A percentile compares a stretch with the other conserved stretches of the same genome.
Conservation (phyloP, 192 early-diverging fungal species). For the Backusella tarrabulga region DNA sequence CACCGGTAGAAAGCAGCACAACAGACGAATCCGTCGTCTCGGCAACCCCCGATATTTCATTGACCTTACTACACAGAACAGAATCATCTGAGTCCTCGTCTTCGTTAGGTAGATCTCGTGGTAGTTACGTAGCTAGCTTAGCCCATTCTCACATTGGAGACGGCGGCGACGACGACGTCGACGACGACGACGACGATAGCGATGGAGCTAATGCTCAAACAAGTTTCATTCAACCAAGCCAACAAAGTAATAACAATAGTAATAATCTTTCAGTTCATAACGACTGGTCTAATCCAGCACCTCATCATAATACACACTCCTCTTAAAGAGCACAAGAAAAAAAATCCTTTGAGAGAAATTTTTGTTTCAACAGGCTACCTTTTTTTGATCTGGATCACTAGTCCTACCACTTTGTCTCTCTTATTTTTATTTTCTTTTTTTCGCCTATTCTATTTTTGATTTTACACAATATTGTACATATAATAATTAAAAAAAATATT, state of each 20-base stretch:
- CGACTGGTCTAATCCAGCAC: conserved; percentile 18
- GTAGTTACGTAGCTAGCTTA: conserved; percentile 1
- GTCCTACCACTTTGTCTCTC: neutral
- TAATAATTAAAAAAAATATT: neutral
- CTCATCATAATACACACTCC: conserved; percentile 13
- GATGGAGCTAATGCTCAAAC: neutral
- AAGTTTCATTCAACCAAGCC: neutral
- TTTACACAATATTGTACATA: conserved; percentile 9
- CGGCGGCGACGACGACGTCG: neutral
- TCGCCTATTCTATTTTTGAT: conserved; percentile 10
- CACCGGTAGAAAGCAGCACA: neutral
- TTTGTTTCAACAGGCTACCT: neutral
- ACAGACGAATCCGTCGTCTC: neutral
- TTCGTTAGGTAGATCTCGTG: conserved; percentile 8
- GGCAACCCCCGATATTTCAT: conserved; percentile 6
- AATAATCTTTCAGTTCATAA: neutral
- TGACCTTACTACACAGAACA: neutral
- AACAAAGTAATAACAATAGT: neutral
- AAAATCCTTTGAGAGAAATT: neutral
- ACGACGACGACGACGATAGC: neutral
- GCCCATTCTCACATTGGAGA: neutral
- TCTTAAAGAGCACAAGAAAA: neutral
- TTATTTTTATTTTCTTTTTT: neutral
- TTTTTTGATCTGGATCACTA: conserved; percentile 6
- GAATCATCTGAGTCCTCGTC: conserved; percentile 5